A percentile compares a stretch with the other conserved stretches of the same genome.
These are phyloP conservation scores for Diaporthe amygdali DNA, from an alignment of 2,329 filamentous ascomycete species.

Conservation along the genomic window DNA sequence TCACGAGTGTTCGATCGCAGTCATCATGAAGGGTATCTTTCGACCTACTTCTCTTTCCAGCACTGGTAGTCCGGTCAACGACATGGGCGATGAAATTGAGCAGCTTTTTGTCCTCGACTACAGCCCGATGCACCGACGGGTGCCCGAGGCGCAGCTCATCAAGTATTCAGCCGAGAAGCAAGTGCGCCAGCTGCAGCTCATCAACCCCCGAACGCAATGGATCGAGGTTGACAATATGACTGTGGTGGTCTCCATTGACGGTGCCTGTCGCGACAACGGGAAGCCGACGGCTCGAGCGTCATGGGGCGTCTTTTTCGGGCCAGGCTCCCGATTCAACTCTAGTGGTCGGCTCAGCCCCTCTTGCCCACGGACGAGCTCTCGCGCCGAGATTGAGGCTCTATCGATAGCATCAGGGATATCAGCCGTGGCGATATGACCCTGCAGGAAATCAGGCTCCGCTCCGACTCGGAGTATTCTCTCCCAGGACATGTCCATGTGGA, in stretches of 20 bases:
- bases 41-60: background rate
- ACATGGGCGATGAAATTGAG: background rate
- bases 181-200: background rate
- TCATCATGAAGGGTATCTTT: background rate
- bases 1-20: background rate
- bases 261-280: constrained; percentile 32
- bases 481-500: constrained; percentile 27
- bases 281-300: constrained; percentile 27
- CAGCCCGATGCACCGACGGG: background rate
- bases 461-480: constrained; percentile 28
- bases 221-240: constrained; percentile 9
- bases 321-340: constrained; percentile 30
- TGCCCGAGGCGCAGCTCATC: background rate
- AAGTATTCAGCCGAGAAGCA: background rate
- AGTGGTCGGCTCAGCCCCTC: background rate
- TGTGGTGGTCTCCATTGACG: constrained; percentile 31
- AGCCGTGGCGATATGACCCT: background rate
- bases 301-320: constrained; percentile 34
- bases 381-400: constrained; percentile 31
- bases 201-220: background rate
- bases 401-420: constrained; percentile 20
- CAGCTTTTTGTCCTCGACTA: constrained; percentile 3
- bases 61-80: background rate
- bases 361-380: constrained; percentile 24
- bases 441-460: constrained; percentile 22